A percentile compares a stretch with the other conserved stretches of the same genome.
These are phyloP conservation scores for Mycena vitilis DNA, from an alignment of 768 basidiomycete species.

Conservation along the genomic window DNA sequence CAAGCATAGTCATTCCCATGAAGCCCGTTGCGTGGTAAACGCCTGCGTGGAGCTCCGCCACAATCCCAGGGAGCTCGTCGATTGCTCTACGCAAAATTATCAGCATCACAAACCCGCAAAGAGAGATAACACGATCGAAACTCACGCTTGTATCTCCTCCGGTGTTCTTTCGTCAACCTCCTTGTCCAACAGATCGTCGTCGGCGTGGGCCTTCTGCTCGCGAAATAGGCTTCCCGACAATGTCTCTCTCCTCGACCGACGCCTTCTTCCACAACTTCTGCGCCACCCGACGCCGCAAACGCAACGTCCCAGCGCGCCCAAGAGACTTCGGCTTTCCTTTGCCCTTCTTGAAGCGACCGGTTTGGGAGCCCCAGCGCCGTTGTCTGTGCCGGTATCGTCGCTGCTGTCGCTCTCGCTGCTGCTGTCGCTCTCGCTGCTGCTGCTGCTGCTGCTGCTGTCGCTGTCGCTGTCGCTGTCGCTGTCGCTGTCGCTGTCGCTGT, in stretches of 20 bases:
- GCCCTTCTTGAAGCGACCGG: not conserved
- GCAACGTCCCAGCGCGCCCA: not conserved
- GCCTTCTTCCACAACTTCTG: not conserved
- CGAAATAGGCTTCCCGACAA: not conserved
- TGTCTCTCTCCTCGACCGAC: not conserved
- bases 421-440: not conserved
- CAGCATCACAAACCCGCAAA: no score
- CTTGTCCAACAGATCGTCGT: not conserved
- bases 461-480: not conserved
- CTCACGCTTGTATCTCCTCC: conserved; percentile 8
- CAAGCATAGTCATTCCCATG: conserved; percentile 1
- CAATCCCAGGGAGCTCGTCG: not conserved
- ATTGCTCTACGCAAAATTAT: not conserved
- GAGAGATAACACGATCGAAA: not conserved
- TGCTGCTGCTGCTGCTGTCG: not conserved
- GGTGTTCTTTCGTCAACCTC: not conserved
- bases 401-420: not conserved
- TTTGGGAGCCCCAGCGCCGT: not conserved
- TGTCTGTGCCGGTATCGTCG: not conserved
- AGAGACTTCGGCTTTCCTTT: not conserved
- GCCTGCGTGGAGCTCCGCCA: conserved; percentile 9
- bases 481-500: not conserved
- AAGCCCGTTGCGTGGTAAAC: conserved; percentile 3
- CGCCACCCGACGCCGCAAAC: not conserved
- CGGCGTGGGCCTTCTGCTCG: not conserved